phyloP scores from a whole-genome alignment of 352 stramenopile genomes.

The Pythium rhizo-oryzae region DNA sequence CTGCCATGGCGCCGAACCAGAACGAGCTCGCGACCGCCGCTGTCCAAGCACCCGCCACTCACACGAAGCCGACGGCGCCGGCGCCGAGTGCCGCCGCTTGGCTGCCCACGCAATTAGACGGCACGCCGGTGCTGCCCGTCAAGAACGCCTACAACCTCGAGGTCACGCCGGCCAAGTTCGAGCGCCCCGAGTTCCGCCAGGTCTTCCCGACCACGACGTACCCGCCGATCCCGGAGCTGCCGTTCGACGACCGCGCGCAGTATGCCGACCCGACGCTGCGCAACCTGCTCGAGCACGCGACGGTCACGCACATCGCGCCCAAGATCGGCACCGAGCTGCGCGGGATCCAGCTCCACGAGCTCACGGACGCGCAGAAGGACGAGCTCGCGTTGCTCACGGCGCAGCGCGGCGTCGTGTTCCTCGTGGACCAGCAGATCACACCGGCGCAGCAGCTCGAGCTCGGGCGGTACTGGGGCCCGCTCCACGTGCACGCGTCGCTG shows the following conservation, averaged over 20 bases:
- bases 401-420: constrained; percentile 22
- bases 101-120: neutral
- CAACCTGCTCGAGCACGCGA: constrained; percentile 32
- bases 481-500: constrained; percentile 37
- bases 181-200: constrained; percentile 25
- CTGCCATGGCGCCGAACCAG: neutral
- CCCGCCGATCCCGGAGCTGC: constrained; percentile 33
- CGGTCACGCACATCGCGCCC: constrained; percentile 23
- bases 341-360: constrained; percentile 37
- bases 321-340: constrained; percentile 35
- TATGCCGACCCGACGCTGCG: constrained; percentile 42
- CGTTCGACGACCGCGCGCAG: constrained; percentile 33
- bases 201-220: constrained; percentile 36
- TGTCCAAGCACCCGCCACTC: neutral
- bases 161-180: constrained; percentile 19
- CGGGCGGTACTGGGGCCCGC: constrained; percentile 33
- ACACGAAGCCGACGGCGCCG: neutral
- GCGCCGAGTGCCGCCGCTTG: neutral
- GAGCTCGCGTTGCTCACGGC: constrained; percentile 24
- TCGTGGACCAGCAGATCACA: constrained; percentile 24
- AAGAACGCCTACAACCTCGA: constrained; percentile 30
- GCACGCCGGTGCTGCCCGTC: constrained; percentile 14
- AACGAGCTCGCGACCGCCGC: neutral
- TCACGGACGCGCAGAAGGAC: constrained; percentile 34
- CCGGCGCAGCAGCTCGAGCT: constrained; percentile 33